A percentile compares a stretch with the other conserved stretches of the same genome.
Conservation (phyloP, 148 eudicot genomes). For the Fagopyrum esculentum region DNA sequence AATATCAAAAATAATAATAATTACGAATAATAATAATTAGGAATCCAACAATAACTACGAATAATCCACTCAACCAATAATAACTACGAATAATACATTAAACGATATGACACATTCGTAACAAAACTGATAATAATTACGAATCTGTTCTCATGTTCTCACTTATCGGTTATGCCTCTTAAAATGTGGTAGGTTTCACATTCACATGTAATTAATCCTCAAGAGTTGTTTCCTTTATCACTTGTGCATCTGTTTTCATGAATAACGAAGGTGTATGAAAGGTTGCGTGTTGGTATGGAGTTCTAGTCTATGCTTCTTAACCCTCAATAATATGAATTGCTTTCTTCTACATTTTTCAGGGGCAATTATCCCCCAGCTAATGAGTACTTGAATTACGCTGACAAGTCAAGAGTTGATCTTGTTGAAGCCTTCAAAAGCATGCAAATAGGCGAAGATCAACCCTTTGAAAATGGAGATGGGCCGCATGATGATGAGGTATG, state of each 20-base stretch:
- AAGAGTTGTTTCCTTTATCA: not conserved
- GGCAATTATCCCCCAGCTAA: conserved; percentile 68
- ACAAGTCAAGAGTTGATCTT: conserved; percentile 66
- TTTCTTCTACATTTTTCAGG: conserved; percentile 36
- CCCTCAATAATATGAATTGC: conserved; percentile 6
- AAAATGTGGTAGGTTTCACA: not conserved
- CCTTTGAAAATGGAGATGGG: conserved; percentile 75
- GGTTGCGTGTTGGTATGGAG: not conserved
- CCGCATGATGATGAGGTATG: conserved; percentile 85
- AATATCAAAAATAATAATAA: no score
- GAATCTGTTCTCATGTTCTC: no score
- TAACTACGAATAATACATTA: no score
- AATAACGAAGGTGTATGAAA: not conserved
- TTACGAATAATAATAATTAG: no score
- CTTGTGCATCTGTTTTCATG: not conserved
- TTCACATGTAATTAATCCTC: not conserved
- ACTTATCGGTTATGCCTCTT: not conserved
- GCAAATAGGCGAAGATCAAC: conserved; percentile 69
- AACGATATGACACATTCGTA: no score
- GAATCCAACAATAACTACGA: no score
- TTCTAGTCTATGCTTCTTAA: not conserved
- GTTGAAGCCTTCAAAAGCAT: conserved; percentile 82
- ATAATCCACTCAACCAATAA: no score
- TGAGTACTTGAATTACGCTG: conserved; percentile 65
- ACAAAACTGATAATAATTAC: no score